These are phyloP conservation scores for Neckera pumila DNA, from an alignment of 225 moss, liverwort and hornwort species.

Conservation along the genomic window DNA sequence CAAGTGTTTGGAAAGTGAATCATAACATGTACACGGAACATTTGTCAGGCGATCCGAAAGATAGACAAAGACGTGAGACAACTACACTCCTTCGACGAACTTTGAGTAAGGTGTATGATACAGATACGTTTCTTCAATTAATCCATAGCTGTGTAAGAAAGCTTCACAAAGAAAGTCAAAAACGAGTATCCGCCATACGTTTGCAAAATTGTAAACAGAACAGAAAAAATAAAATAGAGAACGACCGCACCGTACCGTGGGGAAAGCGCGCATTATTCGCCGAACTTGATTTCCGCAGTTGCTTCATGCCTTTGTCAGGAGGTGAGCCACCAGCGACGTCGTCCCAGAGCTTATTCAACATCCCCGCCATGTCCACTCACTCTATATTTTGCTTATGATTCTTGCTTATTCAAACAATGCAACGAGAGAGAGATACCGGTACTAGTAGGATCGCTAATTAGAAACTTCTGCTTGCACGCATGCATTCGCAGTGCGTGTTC, in stretches of 20 bases:
- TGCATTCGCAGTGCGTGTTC: not conserved
- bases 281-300: slow-evolving; percentile 33
- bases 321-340: slow-evolving; percentile 80
- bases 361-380: slow-evolving; percentile 38
- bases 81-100: not conserved
- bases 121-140: not conserved
- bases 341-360: slow-evolving; percentile 75
- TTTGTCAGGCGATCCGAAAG: not conserved
- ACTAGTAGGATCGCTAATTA: not conserved
- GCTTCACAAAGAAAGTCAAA: not conserved
- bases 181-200: not conserved
- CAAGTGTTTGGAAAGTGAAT: not conserved
- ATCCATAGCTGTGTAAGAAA: not conserved
- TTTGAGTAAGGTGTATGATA: not conserved
- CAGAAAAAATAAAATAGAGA: not conserved
- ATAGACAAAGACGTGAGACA: not conserved
- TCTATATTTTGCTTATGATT: not conserved
- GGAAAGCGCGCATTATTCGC: not conserved
- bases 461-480: not conserved
- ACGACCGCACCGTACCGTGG: slow-evolving; percentile 10
- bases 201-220: not conserved
- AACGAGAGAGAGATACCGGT: not conserved
- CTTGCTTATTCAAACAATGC: not conserved
- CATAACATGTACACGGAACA: not conserved
- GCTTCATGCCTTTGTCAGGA: slow-evolving; percentile 74